Evolutionary conservation across 345 rosid species (phyloP).

Genomic region (Excoecaria cochinchinensis): DNA sequence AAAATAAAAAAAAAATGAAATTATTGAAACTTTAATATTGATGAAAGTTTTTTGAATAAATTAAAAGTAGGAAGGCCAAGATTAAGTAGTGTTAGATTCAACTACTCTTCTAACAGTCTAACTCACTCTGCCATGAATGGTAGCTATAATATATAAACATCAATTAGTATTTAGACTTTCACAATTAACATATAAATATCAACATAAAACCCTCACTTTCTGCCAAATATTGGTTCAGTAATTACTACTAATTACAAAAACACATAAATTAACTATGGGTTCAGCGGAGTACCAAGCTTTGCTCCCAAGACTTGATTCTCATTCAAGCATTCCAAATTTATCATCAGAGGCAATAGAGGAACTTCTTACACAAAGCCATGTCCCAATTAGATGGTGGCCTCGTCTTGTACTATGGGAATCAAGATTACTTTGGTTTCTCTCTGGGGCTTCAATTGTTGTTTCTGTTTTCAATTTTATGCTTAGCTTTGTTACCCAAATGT

Average conservation of each 20-base stretch:
- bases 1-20: too few relatives aligned
- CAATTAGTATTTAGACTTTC: not conserved
- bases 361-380: conserved; percentile 40
- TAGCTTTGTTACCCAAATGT: conserved; percentile 74
- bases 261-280: not conserved
- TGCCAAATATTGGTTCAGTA: too few relatives aligned
- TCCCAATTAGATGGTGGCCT: conserved; percentile 66
- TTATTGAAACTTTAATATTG: too few relatives aligned
- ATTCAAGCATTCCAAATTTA: conserved; percentile 47
- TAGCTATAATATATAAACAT: not conserved
- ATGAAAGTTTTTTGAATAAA: too few relatives aligned
- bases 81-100: not conserved
- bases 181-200: not conserved
- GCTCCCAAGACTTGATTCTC: conserved; percentile 56
- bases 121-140: not conserved
- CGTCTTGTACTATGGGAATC: conserved; percentile 77
- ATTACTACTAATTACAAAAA: not conserved
- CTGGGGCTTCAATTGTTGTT: conserved; percentile 68
- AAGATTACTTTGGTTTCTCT: conserved; percentile 68
- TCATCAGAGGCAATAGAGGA: conserved; percentile 67
- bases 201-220: not conserved
- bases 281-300: conserved; percentile 40
- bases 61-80: not conserved
- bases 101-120: not conserved
- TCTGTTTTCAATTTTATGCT: conserved; percentile 80